Evolutionary conservation across 2,329 filamentous ascomycete genomes (phyloP), one percentile per base, ranked within the genome.

Genomic region (Tolypocladium album): DNA sequence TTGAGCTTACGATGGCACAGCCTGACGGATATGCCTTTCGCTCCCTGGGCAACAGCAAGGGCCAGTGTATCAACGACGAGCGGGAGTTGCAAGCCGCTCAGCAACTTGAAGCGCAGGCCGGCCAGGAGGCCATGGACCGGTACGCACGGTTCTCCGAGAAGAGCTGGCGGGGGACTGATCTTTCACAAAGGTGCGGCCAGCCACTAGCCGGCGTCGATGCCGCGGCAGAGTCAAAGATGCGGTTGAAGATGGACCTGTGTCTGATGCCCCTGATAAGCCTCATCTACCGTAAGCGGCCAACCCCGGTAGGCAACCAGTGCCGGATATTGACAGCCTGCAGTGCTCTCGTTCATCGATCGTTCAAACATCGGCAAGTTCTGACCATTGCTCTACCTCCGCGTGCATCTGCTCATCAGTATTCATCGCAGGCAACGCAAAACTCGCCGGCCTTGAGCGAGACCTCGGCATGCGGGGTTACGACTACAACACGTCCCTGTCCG

Each of bases 231-330:
- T 69, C 76, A 6, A 78, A 75, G 55, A 75, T 88, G 15, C 76
- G 84, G 3, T 71, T 72, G 64, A 89, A 89, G 70, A 86, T 89
- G 45, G 86, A 89, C 66, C 64, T 87, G 7, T 81, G 76, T 63
- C 80, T 88, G 55, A 75, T 89, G 0, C 87, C 87, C 0, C 86
- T 84, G 0, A 83, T 88, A 0, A 74, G 85, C 0, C 61, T 88
- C 1, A 74, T 89, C 15, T 89, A 88, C 66, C 76, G 62, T 88
- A 0, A 31, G 55, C 27, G n/a, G 27, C 8, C 2, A 17, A 17
- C 31, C 4, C 20, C 8, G 34, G 17, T 11, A 31, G 15, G 1
- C 3, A 24, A 24, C 2, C 8, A 27, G 4, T 20, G 15, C 24
- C 7, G 17, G 17, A 36, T 8, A 11, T 11, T 53, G 50, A 53